A percentile compares a stretch with the other conserved stretches of the same genome.
phyloP scores from a whole-genome alignment of 495 filamentous ascomycete species.

The Podospora anserina region DNA sequence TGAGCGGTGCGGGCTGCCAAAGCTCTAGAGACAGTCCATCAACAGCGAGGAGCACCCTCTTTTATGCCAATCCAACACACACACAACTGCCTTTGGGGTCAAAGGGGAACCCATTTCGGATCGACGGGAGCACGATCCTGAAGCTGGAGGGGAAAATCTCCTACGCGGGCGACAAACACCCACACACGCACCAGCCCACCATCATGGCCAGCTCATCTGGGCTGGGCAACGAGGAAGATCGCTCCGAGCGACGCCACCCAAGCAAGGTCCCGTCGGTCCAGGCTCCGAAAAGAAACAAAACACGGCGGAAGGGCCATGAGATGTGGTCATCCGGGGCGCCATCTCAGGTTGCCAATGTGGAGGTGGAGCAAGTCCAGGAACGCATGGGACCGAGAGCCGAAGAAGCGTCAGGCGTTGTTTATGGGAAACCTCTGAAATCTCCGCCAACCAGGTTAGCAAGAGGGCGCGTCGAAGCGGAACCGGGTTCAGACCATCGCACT shows the following conservation, averaged over 20 bases:
- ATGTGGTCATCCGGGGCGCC: not conserved
- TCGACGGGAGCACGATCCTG: constrained; percentile 28
- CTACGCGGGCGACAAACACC: not conserved
- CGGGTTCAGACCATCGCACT: constrained; percentile 23
- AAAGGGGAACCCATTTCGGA: constrained; percentile 19
- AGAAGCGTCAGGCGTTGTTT: constrained; percentile 13
- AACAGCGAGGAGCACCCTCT: constrained; percentile 2
- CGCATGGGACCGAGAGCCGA: constrained; percentile 17
- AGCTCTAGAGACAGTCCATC: constrained; percentile 6
- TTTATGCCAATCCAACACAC: constrained; percentile 1
- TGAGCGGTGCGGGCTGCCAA: constrained; percentile 15
- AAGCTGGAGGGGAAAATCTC: not conserved
- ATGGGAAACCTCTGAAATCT: constrained; percentile 23
- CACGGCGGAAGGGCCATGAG: not conserved
- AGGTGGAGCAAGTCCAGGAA: constrained; percentile 10
- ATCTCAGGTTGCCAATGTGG: not conserved
- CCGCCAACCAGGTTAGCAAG: constrained; percentile 30
- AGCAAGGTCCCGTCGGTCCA: not conserved
- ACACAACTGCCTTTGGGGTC: not conserved
- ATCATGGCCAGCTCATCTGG: not conserved
- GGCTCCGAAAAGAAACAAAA: constrained; percentile 16
- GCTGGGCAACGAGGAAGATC: constrained; percentile 16
- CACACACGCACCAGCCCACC: not conserved
- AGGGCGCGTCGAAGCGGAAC: constrained; percentile 22
- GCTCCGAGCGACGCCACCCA: constrained; percentile 18